A percentile compares a stretch with the other conserved stretches of the same genome.
phyloP scores from a whole-genome alignment of 345 rosid genomes.

The Moricandia arvensis region DNA sequence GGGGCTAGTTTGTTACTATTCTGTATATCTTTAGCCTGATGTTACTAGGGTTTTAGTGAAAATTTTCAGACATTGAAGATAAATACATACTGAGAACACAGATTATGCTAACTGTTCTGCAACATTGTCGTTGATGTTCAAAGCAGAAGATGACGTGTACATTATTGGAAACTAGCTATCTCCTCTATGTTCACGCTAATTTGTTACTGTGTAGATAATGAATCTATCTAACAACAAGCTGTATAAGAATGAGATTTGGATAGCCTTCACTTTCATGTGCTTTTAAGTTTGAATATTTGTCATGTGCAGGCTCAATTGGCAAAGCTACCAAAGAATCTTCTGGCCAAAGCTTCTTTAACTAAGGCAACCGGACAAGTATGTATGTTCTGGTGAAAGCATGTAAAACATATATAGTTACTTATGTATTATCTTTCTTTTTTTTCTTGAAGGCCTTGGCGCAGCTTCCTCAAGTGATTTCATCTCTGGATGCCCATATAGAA shows the following conservation, averaged over 20 bases:
- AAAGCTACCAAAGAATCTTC: slow-evolving; percentile 78
- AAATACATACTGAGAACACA: not conserved
- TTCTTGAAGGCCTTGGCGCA: slow-evolving; percentile 58
- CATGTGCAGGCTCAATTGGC: slow-evolving; percentile 55
- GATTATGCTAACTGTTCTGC: not conserved
- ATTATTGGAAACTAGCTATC: not conserved
- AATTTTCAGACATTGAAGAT: not conserved
- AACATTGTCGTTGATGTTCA: not conserved
- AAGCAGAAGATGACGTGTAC: not conserved
- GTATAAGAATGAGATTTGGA: not conserved
- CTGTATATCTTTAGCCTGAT: not conserved
- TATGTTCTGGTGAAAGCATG: slow-evolving; percentile 3
- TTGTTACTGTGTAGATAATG: not conserved
- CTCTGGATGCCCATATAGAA: slow-evolving; percentile 83
- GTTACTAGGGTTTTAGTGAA: not conserved
- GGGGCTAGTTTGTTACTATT: not conserved
- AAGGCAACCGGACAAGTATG: slow-evolving; percentile 77
- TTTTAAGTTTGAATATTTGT: not conserved
- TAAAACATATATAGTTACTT: not conserved
- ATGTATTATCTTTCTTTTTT: not conserved
- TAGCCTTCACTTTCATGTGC: not conserved
- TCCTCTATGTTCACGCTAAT: not conserved
- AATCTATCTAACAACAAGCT: not conserved
- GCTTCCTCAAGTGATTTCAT: slow-evolving; percentile 75
- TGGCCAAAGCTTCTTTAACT: slow-evolving; percentile 65